Base-by-base conservation (phyloP, 225 moss, liverwort and hornwort species). In the Marchantia polymorpha region DNA sequence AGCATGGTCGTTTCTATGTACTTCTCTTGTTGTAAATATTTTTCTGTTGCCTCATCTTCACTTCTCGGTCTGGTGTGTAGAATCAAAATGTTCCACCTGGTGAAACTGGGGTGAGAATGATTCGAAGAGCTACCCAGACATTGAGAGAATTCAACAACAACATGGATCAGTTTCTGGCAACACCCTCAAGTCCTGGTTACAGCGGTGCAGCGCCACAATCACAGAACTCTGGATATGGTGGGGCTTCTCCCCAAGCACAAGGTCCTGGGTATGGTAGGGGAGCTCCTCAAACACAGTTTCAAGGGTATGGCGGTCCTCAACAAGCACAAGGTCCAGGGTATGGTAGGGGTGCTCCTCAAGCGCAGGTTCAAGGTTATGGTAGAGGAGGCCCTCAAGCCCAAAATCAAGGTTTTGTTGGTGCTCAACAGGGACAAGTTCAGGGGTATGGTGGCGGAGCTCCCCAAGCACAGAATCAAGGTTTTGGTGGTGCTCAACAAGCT, bases 81-180 rank as follows among this genome's bases (percentile, higher is more conserved):
- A 82, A 59, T 76, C 78, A 13, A 46, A 70, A 71, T 77, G 25
- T 63, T 65, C 13, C 52, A 78, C 71, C 61, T 53, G 52, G 8
- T 31, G 55, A 64, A 23, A 29, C 46, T n/a, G 78, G 72, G 6
- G 52, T 81, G 63, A 77, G 26, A 55, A 67, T 75, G 67, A 73
- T 85, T 60, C 78, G 77, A 16, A 74, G 78, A 82, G 85, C 85
- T 52, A 82, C 81, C 63, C 78, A 82, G 67, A 78, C 85, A 25
- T 70, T 85, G 25, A 65, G 85, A 63, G 78, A 85, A 27, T 82
- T 85, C 22, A 85, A 85, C 60, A 78, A 82, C 74, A 66, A 78
- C 30, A 81, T 85, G 85, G 85, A 85, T 85, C 78, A 82, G 74
- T 85, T 81, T 75, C 77, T 85, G 7, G 70, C 84, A 29, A 63